phyloP scores from a whole-genome alignment of 2,329 filamentous ascomycete genomes.

The Pochonia chlamydosporia region DNA sequence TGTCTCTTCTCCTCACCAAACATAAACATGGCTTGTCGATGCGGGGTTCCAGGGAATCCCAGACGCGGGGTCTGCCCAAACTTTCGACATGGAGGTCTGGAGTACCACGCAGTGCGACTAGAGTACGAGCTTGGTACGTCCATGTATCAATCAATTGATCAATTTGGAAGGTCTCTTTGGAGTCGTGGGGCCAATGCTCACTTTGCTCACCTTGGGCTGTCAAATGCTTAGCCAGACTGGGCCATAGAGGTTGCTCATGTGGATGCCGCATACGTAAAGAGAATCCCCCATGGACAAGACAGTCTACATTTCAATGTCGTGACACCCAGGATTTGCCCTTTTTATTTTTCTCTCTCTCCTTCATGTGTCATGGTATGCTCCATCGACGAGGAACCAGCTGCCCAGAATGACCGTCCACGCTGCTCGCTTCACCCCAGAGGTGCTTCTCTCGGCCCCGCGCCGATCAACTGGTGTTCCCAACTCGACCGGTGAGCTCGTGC shows the following conservation, averaged over 20 bases:
- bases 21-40: no score
- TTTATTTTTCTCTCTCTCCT: not conserved
- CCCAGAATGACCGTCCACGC: slow-evolving; percentile 62
- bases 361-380: not conserved
- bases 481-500: slow-evolving; percentile 52
- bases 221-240: no score
- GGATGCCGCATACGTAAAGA: not conserved
- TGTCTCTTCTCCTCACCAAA: no score
- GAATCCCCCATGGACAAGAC: no score
- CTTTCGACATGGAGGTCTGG: no score
- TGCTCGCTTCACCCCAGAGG: slow-evolving; percentile 68
- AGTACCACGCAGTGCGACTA: no score
- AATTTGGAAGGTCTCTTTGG: not conserved
- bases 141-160: not conserved
- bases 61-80: no score
- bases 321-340: no score
- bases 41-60: no score
- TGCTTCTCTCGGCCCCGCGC: slow-evolving; percentile 69
- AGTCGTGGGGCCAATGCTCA: not conserved
- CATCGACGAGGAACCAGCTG: not conserved
- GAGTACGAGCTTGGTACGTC: no score
- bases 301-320: no score
- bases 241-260: not conserved
- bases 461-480: slow-evolving; percentile 68
- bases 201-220: no score